Evolutionary conservation across 2,329 filamentous ascomycete genomes (phyloP).

Genomic region (Fonsecaea pugnacius): DNA sequence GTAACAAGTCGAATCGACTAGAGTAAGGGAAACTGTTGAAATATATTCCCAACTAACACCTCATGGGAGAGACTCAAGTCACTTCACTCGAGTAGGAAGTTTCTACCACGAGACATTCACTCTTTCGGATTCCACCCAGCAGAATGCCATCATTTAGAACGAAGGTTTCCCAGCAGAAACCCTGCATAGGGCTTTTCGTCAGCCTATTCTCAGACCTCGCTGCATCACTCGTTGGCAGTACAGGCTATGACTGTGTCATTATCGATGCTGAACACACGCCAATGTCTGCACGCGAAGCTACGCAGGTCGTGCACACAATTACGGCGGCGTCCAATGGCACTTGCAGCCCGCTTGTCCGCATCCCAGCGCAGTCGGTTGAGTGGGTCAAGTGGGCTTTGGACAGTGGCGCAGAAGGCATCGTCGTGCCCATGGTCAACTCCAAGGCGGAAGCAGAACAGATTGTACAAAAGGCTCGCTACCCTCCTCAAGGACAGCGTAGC

Average conservation of each 20-base stretch:
- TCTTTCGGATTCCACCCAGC: no score
- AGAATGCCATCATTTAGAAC: no score
- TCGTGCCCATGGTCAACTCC: constrained; percentile 58
- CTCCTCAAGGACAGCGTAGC: constrained; percentile 57
- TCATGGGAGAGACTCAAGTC: no score
- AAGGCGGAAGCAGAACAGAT: constrained; percentile 57
- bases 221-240: no score
- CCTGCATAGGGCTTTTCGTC: no score
- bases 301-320: constrained; percentile 48
- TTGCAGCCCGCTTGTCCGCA: constrained; percentile 48
- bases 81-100: no score
- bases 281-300: constrained; percentile 50
- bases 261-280: constrained; percentile 62
- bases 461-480: constrained; percentile 59
- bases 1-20: no score
- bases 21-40: no score
- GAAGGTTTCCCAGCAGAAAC: no score
- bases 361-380: constrained; percentile 62
- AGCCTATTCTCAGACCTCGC: no score
- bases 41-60: no score
- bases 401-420: constrained; percentile 61
- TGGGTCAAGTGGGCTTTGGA: constrained; percentile 66
- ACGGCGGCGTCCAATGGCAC: constrained; percentile 43
- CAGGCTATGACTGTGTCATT: constrained; percentile 57
- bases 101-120: no score